Evolutionary conservation across 768 basidiomycete species (phyloP).

Genomic region (Mycena sanguinolenta): DNA sequence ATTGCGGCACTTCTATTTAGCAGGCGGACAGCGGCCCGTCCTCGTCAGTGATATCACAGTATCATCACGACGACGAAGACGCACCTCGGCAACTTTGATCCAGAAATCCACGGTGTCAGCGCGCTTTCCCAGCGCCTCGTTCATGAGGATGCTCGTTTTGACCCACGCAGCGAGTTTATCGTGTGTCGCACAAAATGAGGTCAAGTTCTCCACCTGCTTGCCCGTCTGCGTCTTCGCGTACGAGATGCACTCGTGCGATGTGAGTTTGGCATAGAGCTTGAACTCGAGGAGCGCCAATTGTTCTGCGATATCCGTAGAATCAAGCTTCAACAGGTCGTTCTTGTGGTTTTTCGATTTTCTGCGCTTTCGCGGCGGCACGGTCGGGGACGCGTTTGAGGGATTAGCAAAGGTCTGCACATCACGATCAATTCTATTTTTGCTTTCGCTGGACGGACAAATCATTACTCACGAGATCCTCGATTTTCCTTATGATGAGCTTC

Average conservation of each 20-base stretch:
- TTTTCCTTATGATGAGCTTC: slow-evolving; percentile 61
- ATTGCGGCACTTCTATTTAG: slow-evolving; percentile 69
- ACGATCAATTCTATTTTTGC: neutral
- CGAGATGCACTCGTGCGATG: slow-evolving; percentile 79
- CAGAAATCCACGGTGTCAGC: slow-evolving; percentile 77
- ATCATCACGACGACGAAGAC: slow-evolving; percentile 35
- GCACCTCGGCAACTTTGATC: slow-evolving; percentile 84
- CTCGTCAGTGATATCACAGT: slow-evolving; percentile 24
- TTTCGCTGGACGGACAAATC: neutral
- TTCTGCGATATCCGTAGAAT: slow-evolving; percentile 79
- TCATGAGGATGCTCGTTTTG: slow-evolving; percentile 69
- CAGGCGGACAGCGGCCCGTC: slow-evolving; percentile 21
- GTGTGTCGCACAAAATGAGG: slow-evolving; percentile 69
- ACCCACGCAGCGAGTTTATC: slow-evolving; percentile 79
- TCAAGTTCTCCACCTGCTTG: slow-evolving; percentile 57
- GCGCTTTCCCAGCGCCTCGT: slow-evolving; percentile 64
- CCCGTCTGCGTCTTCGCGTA: slow-evolving; percentile 63
- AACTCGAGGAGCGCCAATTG: slow-evolving; percentile 86
- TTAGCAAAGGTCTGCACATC: slow-evolving; percentile 57
- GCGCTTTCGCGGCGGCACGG: slow-evolving; percentile 49
- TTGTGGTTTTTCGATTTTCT: slow-evolving; percentile 65
- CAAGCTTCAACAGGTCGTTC: slow-evolving; percentile 74
- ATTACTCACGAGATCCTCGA: slow-evolving; percentile 68
- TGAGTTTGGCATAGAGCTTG: slow-evolving; percentile 76
- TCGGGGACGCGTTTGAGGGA: slow-evolving; percentile 42